phyloP scores from a whole-genome alignment of 495 filamentous ascomycete genomes.

The Chaetomium fimeti region DNA sequence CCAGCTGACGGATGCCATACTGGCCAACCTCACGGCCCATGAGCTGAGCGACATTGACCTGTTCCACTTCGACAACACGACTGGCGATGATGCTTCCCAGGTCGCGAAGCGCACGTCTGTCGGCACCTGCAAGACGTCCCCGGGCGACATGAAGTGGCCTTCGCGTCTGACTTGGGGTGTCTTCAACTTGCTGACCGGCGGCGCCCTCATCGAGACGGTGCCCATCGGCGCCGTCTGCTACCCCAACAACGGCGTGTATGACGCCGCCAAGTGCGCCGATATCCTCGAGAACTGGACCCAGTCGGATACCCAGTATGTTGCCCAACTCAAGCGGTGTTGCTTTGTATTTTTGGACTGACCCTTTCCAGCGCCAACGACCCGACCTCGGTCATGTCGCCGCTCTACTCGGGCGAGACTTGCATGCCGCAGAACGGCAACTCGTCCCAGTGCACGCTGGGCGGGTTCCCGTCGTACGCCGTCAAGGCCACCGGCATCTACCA shows the following conservation, averaged over 20 bases:
- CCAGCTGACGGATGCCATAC: slow-evolving; percentile 21
- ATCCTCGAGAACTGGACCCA: slow-evolving; percentile 39
- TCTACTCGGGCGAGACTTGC: slow-evolving; percentile 41
- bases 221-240: slow-evolving; percentile 47
- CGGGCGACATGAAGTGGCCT: slow-evolving; percentile 51
- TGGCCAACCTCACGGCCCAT: slow-evolving; percentile 26
- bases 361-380: slow-evolving; percentile 17
- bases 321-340: no score
- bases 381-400: slow-evolving; percentile 25
- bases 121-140: slow-evolving; percentile 50
- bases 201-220: slow-evolving; percentile 29
- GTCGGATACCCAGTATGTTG: slow-evolving; percentile 19
- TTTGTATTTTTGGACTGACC: not conserved
- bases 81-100: not conserved
- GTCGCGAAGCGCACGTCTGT: slow-evolving; percentile 4
- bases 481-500: slow-evolving; percentile 55
- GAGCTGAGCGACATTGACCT: slow-evolving; percentile 20
- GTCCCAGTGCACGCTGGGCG: slow-evolving; percentile 53
- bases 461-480: slow-evolving; percentile 58
- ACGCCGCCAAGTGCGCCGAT: slow-evolving; percentile 41
- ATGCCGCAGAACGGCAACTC: slow-evolving; percentile 36
- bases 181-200: slow-evolving; percentile 43
- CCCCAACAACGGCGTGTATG: slow-evolving; percentile 44
- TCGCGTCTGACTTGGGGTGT: slow-evolving; percentile 41
- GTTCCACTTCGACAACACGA: slow-evolving; percentile 19